Evolutionary conservation across 306 rosid genomes (phyloP).

Genomic region (Quercus rubra): DNA sequence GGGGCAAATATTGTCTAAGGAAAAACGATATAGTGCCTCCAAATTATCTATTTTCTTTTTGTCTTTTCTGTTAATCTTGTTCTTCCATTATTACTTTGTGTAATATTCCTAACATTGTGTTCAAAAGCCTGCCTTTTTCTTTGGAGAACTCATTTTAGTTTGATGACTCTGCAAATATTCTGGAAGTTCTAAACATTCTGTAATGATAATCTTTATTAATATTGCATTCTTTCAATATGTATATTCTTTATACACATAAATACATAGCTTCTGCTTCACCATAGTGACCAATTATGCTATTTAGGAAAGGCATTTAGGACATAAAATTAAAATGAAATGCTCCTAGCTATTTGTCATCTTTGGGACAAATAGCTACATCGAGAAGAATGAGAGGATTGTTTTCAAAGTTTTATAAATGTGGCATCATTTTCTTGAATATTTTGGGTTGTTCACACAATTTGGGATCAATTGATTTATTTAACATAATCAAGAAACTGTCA

Average conservation of each 20-base stretch:
- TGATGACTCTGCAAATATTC: not conserved
- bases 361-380: too few species aligned
- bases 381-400: too few species aligned
- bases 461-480: too few species aligned
- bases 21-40: too few species aligned
- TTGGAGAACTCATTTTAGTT: slow-evolving; percentile 4
- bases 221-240: slow-evolving; percentile 2
- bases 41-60: too few species aligned
- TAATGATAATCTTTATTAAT: slow-evolving; percentile 11
- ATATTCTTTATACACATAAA: not conserved
- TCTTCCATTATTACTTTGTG: too few species aligned
- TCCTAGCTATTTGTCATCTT: too few species aligned
- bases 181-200: slow-evolving; percentile 8
- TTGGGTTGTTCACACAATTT: too few species aligned
- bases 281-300: not conserved
- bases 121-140: not conserved
- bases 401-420: not conserved
- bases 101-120: not conserved
- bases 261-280: not conserved
- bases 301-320: not conserved
- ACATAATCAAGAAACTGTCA: too few species aligned
- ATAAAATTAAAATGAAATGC: not conserved
- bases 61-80: too few species aligned
- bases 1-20: too few species aligned
- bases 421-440: too few species aligned